Evolutionary conservation across 768 basidiomycete genomes (phyloP).

Genomic region (Mycena pura): DNA sequence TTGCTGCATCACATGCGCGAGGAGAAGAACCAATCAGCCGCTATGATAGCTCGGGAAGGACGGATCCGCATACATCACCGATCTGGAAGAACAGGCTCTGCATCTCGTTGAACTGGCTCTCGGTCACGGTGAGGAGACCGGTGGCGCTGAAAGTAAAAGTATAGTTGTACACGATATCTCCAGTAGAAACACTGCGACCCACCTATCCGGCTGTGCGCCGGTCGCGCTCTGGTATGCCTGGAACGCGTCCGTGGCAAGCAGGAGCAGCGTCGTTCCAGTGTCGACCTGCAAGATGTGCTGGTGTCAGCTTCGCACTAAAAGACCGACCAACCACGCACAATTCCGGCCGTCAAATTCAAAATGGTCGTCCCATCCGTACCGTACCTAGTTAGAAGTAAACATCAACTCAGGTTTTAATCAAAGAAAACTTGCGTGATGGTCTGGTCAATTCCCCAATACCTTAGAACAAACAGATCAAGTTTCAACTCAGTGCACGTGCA

Average conservation of each 20-base stretch:
- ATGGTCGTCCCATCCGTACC: constrained; percentile 33
- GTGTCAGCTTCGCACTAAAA: neutral
- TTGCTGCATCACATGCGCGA: too few relatives aligned
- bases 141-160: constrained; percentile 45
- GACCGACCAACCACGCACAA: constrained; percentile 32
- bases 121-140: constrained; percentile 61
- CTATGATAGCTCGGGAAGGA: too few relatives aligned
- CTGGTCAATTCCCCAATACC: constrained; percentile 57
- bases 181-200: constrained; percentile 19
- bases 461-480: neutral
- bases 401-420: neutral
- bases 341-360: constrained; percentile 50
- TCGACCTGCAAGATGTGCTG: constrained; percentile 38
- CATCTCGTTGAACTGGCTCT: constrained; percentile 53
- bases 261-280: constrained; percentile 59
- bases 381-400: constrained; percentile 9
- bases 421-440: constrained; percentile 39
- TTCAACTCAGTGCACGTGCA: neutral
- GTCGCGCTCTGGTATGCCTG: constrained; percentile 59
- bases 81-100: constrained; percentile 62
- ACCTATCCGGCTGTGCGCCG: constrained; percentile 59
- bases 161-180: too few relatives aligned
- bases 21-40: too few relatives aligned
- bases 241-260: constrained; percentile 67
- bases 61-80: constrained; percentile 50